Percentiles rank a stretch among this genome's conserved stretches.
These are phyloP conservation scores for Serendipita sp. DNA, from an alignment of 768 basidiomycete genomes.

Conservation along the genomic window DNA sequence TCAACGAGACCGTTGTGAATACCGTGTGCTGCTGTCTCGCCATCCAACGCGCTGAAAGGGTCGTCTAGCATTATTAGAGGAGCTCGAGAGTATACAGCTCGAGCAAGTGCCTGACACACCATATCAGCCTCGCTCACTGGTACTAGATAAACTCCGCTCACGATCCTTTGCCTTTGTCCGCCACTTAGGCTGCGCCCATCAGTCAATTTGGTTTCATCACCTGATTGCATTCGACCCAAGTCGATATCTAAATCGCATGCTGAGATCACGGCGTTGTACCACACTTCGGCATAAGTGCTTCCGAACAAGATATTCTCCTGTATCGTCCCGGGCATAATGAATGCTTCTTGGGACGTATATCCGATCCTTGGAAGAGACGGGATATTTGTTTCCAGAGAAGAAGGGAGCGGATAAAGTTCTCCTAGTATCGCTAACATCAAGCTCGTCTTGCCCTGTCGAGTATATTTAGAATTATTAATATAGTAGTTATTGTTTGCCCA, in stretches of 20 bases:
- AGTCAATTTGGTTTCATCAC: conserved; percentile 18
- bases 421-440: conserved; percentile 20
- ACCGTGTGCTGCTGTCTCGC: not conserved
- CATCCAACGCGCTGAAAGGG: not conserved
- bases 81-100: not conserved
- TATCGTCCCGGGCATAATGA: conserved; percentile 20
- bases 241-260: conserved; percentile 18
- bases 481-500: not conserved
- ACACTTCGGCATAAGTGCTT: conserved; percentile 16
- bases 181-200: conserved; percentile 8
- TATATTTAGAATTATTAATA: not conserved
- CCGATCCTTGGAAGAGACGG: conserved; percentile 21
- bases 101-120: not conserved
- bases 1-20: no score
- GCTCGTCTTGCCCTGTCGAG: conserved; percentile 11
- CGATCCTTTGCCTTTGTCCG: conserved; percentile 3
- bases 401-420: conserved; percentile 20
- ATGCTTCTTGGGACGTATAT: conserved; percentile 22
- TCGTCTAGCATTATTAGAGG: not conserved
- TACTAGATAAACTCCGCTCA: not conserved
- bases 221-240: conserved; percentile 20
- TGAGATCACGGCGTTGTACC: conserved; percentile 17
- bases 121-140: not conserved
- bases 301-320: conserved; percentile 24
- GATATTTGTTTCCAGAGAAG: conserved; percentile 15